Evolutionary conservation across 164 flowering plant species (phyloP).

Genomic region (Hamamelis virginiana): DNA sequence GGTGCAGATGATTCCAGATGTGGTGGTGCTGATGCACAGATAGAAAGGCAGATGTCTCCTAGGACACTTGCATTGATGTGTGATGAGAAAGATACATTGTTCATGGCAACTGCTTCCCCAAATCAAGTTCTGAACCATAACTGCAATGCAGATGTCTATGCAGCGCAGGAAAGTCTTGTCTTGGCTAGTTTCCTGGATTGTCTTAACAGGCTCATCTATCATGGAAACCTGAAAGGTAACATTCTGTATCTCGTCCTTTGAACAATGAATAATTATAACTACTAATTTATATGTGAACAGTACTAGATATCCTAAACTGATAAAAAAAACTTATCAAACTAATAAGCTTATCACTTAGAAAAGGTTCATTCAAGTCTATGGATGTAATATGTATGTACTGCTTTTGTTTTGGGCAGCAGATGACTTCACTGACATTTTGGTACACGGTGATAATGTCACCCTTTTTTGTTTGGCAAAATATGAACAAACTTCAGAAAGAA

Average conservation of each 20-base stretch:
- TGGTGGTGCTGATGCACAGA: constrained; percentile 57
- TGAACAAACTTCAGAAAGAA: too few species aligned
- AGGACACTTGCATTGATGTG: constrained; percentile 87
- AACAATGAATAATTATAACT: too few species aligned
- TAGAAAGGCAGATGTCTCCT: constrained; percentile 78
- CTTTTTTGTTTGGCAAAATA: too few species aligned
- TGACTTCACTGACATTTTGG: too few species aligned
- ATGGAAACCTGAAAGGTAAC: constrained; percentile 74
- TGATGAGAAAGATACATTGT: constrained; percentile 80
- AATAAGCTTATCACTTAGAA: too few species aligned
- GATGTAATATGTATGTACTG: too few species aligned
- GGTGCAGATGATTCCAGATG: constrained; percentile 41
- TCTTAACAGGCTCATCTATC: constrained; percentile 63
- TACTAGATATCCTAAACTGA: too few species aligned
- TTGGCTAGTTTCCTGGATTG: constrained; percentile 65
- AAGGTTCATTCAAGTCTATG: too few species aligned
- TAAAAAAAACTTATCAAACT: too few species aligned
- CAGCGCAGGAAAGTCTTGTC: constrained; percentile 75
- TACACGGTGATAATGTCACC: too few species aligned
- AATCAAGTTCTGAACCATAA: constrained; percentile 32
- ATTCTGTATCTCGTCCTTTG: neutral
- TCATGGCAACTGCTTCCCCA: constrained; percentile 61
- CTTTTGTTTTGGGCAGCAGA: too few species aligned
- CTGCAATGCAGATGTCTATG: constrained; percentile 45
- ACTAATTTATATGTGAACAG: too few species aligned